Base-by-base conservation (phyloP, 495 filamentous ascomycete species). In the Talaromyces stipitatus region DNA sequence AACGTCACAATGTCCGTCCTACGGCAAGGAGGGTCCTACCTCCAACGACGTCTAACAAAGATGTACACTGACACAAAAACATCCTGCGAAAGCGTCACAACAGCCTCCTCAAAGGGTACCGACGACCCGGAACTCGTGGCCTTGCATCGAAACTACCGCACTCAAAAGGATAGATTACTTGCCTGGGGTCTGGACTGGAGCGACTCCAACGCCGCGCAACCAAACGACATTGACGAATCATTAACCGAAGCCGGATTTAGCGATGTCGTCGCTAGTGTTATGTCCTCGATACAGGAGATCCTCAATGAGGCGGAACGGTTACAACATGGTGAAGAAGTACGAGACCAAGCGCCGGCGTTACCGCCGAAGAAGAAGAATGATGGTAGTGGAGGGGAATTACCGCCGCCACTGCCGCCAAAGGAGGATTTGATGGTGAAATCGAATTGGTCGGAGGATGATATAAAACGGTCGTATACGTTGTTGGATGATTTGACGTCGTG, bases 101-200 rank as follows among this genome's bases (percentile, higher is more conserved):
- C 86, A 18, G 84, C 85, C 6, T 81, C 85, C 5, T 81, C 54
- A 2, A 86, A 83, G 61, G 77, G 74, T 54, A 78, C 72, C 45
- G 76, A 78, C 16, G 74, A 77, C 30, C 78, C 80, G 2, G 78
- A 85, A 56, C 70, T 85, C 4, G 71, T 78, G 18, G 71, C 74
- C 20, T 67, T 86, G 23, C 78, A 85, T 56, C 75, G 75, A 28
- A 81, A 78, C 58, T 81, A 83, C 60, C 74, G 79, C 53, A 83
- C 76, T 29, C 78, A 82, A 56, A 73, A 78, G 43, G 79, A 82
- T 60, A 67, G 92, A 28, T 74, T 96, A 60, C 82, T 92, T 47
- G 85, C 86, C 36, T 97, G 92, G 92, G 92, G 90, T 2, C 72
- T 95, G 56, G 88, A 92, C 66, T 97, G 92, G 92, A 92, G 83